Evolutionary conservation across 2,329 filamentous ascomycete species (phyloP).

Genomic region (Epicoccum nigrum): DNA sequence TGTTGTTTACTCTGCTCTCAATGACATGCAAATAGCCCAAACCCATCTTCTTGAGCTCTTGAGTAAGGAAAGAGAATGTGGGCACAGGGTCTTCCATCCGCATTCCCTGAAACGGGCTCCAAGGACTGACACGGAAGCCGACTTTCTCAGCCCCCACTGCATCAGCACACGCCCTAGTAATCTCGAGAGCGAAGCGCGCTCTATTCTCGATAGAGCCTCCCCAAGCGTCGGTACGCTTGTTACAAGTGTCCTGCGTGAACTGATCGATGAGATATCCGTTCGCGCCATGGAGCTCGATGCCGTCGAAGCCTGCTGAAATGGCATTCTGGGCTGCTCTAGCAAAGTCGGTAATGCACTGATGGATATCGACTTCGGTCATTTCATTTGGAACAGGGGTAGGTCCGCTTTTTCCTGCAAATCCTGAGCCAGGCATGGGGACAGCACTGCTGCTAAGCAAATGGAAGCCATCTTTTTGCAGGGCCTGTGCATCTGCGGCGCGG

Average conservation of each 20-base stretch:
- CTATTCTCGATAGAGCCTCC: constrained; percentile 59
- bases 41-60: constrained; percentile 56
- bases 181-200: constrained; percentile 58
- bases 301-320: constrained; percentile 62
- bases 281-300: constrained; percentile 62
- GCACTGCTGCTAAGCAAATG: constrained; percentile 40
- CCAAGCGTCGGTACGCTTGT: constrained; percentile 57
- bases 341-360: constrained; percentile 44
- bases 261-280: constrained; percentile 71
- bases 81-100: constrained; percentile 65
- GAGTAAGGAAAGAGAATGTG: constrained; percentile 65
- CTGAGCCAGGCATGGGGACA: constrained; percentile 48
- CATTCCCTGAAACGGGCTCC: constrained; percentile 67
- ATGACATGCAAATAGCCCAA: constrained; percentile 59
- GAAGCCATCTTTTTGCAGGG: constrained; percentile 41
- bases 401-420: constrained; percentile 36
- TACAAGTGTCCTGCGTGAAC: constrained; percentile 66
- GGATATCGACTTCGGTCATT: constrained; percentile 48
- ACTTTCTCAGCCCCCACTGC: constrained; percentile 62
- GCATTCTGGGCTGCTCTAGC: constrained; percentile 51
- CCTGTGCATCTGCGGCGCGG: constrained; percentile 53
- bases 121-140: constrained; percentile 66
- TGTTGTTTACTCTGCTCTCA: constrained; percentile 61
- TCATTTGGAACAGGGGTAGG: constrained; percentile 6
- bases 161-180: constrained; percentile 55